phyloP scores from a whole-genome alignment of 2,329 filamentous ascomycete genomes.

The Cladosporium oxysporum region DNA sequence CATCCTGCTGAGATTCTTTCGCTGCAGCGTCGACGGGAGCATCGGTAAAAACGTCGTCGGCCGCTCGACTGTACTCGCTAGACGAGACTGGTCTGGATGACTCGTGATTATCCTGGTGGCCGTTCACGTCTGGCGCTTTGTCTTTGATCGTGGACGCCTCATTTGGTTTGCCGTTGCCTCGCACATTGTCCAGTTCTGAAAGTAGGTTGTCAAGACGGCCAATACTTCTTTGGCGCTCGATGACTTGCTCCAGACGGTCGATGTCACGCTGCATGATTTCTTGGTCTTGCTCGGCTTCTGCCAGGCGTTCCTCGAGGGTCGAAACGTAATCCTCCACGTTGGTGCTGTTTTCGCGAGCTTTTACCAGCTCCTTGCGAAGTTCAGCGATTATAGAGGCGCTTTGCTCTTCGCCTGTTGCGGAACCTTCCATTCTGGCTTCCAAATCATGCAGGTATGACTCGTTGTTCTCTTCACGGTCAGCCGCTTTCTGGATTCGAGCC shows the following conservation, averaged over 20 bases:
- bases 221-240: constrained; percentile 91
- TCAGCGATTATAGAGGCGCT: constrained; percentile 82
- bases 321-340: constrained; percentile 96
- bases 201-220: constrained; percentile 92
- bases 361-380: constrained; percentile 85
- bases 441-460: constrained; percentile 92
- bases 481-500: constrained; percentile 83
- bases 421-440: constrained; percentile 85
- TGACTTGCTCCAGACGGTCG: constrained; percentile 87
- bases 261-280: constrained; percentile 98
- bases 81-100: constrained; percentile 25
- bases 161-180: constrained; percentile 40
- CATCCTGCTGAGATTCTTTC: neutral
- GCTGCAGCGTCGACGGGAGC: neutral
- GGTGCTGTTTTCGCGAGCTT: constrained; percentile 85
- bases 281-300: constrained; percentile 92
- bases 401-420: constrained; percentile 89
- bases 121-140: constrained; percentile 24
- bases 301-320: constrained; percentile 89
- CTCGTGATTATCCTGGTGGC: constrained; percentile 29
- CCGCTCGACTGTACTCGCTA: neutral
- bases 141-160: constrained; percentile 18
- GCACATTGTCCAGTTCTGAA: constrained; percentile 71
- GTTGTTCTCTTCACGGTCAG: constrained; percentile 87
- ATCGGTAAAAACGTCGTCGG: constrained; percentile 17